Evolutionary conservation across 495 filamentous ascomycete species (phyloP).

Genomic region (Collariella sp.): DNA sequence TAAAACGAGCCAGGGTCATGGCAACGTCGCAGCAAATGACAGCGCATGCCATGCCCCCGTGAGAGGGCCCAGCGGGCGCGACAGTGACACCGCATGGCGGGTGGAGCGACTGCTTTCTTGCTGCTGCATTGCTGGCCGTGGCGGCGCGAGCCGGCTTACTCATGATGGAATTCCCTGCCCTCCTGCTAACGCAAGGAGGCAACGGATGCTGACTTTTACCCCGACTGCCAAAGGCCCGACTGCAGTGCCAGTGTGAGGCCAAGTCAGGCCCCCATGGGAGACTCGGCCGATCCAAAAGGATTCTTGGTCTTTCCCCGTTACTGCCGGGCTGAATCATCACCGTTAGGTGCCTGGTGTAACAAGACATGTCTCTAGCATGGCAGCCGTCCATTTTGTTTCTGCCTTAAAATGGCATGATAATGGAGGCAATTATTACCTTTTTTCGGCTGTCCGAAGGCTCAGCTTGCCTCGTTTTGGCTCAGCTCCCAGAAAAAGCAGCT

Average conservation of each 20-base stretch:
- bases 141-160: slow-evolving; percentile 1
- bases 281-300: no score
- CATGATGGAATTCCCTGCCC: neutral
- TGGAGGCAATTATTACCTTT: no score
- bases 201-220: neutral
- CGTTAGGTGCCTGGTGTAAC: no score
- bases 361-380: no score
- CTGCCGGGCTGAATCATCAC: no score
- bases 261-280: no score
- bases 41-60: slow-evolving; percentile 8
- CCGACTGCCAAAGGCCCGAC: slow-evolving; percentile 10
- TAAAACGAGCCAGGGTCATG: neutral
- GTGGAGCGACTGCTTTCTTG: neutral
- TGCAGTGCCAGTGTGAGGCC: neutral
- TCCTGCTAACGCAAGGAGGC: neutral
- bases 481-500: neutral
- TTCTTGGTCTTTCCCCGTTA: no score
- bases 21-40: slow-evolving; percentile 11
- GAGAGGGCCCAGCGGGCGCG: slow-evolving; percentile 1
- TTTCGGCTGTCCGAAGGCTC: neutral
- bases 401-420: no score
- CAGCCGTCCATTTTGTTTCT: no score
- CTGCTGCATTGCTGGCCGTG: slow-evolving; percentile 1
- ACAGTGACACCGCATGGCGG: slow-evolving; percentile 10
- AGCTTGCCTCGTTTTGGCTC: neutral